Evolutionary conservation across 805 yeast genomes (phyloP), one percentile per base, ranked within the genome.

Genomic region (Danielia reshetovae): DNA sequence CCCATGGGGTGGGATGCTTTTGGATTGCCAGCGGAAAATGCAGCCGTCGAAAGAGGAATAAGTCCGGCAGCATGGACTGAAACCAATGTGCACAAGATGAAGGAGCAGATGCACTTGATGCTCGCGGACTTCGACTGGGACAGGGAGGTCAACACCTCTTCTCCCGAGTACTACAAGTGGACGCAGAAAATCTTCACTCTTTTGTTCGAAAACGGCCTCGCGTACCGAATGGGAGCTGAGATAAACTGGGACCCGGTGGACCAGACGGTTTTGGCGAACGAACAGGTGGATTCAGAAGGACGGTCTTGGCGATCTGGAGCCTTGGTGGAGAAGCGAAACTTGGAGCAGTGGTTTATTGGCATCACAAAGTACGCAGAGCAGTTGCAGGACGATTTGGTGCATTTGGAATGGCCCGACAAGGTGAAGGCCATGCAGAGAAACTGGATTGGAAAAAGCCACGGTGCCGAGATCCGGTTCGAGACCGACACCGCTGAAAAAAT

Each of bases 1-100:
- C 97, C 97, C 0, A 89, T 93, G 95, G 98, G 98, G 0, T 93
- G 97, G 97, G 98, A 93, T 66, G 95, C 97, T 0, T 93, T 93
- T 69, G 98, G 98, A 1, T 67, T 93, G 18, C 98, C 98, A 0
- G 98, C 98, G 1, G 98, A 93, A 56, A 93, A 93, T 57, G 98
- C 98, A 0, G 98, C 98, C 0, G 80, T 87, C 19, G 96, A 89
- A 56, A 64, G 95, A 42, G 77, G 78, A 1, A 70, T 86, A 9
- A 77, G 77, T 42, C 97, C 98, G 0, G 74, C 77, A 0, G 71
- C 59, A 1, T 93, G 98, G 98, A 93, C 98, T 0, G 69, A 63
- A 27, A 51, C 65, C 11, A 93, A 93, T 54, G 87, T 93, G n/a
- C 62, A 58, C 1, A 84, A 79, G 49, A 93, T 93, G 98, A 85